phyloP scores from a whole-genome alignment of 805 yeast genomes.

The Tetrapisispora taiwanensis region DNA sequence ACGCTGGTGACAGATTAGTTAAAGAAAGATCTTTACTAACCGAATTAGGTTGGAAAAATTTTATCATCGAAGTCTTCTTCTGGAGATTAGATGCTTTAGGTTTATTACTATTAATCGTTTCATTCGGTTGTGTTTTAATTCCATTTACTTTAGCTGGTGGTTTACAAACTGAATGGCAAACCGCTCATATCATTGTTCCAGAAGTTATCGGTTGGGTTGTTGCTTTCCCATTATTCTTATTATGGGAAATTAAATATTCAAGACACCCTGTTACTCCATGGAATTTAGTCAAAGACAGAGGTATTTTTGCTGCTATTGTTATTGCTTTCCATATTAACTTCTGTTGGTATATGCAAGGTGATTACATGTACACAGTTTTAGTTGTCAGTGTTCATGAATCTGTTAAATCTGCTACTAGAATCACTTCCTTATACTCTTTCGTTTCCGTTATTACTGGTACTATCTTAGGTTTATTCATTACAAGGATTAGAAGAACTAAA shows the following conservation, averaged over 20 bases:
- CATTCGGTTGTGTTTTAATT: conserved; percentile 49
- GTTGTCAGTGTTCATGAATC: conserved; percentile 48
- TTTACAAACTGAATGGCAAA: conserved; percentile 38
- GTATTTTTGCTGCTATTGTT: conserved; percentile 52
- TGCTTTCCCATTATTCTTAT: conserved; percentile 41
- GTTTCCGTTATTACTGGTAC: conserved; percentile 56
- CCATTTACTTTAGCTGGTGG: conserved; percentile 70
- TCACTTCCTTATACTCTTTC: conserved; percentile 51
- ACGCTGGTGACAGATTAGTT: conserved; percentile 28
- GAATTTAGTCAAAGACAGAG: conserved; percentile 46
- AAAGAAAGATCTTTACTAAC: conserved; percentile 18
- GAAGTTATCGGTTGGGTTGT: conserved; percentile 45
- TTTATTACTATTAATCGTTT: conserved; percentile 41
- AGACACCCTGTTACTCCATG: conserved; percentile 48
- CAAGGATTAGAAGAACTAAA: conserved; percentile 42
- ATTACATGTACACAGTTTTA: conserved; percentile 52
- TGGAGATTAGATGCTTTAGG: conserved; percentile 60
- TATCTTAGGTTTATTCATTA: conserved; percentile 44
- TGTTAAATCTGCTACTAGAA: conserved; percentile 55
- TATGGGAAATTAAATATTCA: conserved; percentile 50
- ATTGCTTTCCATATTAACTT: conserved; percentile 48
- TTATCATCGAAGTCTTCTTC: conserved; percentile 33
- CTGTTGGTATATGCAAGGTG: conserved; percentile 57
- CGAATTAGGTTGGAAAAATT: conserved; percentile 12
- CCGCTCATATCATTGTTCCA: conserved; percentile 52